phyloP scores from a whole-genome alignment of 768 basidiomycete genomes.

The Lactifluus subvellereus region DNA sequence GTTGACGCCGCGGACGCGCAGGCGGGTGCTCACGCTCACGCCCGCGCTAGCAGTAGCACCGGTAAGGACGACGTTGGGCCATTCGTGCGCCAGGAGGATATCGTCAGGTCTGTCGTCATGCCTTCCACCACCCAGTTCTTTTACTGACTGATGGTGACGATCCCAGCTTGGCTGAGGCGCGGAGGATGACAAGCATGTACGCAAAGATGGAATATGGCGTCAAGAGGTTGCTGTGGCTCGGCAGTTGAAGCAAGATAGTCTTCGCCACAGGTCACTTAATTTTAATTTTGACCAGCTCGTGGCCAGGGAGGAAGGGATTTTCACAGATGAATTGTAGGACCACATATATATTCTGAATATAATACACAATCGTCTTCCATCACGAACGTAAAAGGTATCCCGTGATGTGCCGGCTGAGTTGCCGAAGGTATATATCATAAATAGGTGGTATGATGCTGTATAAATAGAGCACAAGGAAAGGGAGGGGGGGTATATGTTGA shows the following conservation, averaged over 20 bases:
- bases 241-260: conserved; percentile 40
- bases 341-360: background rate
- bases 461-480: conserved; percentile 12
- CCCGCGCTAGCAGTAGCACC: conserved; percentile 24
- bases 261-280: background rate
- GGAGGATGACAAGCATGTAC: conserved; percentile 77
- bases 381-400: background rate
- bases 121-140: conserved; percentile 7
- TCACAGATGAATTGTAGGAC: background rate
- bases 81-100: conserved; percentile 61
- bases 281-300: background rate
- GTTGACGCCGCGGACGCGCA: conserved; percentile 42
- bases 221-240: conserved; percentile 86
- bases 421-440: background rate
- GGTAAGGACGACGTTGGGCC: conserved; percentile 27
- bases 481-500: background rate
- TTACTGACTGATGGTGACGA: conserved; percentile 14
- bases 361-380: conserved; percentile 2
- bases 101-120: conserved; percentile 60
- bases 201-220: conserved; percentile 93
- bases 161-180: conserved; percentile 71
- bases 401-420: background rate
- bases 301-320: background rate
- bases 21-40: conserved; percentile 18
- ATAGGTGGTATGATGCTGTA: background rate